A percentile compares a stretch with the other conserved stretches of the same genome.
Conservation (phyloP, 1,284 basidiomycete species). For the Afroboletus lepidellus region DNA sequence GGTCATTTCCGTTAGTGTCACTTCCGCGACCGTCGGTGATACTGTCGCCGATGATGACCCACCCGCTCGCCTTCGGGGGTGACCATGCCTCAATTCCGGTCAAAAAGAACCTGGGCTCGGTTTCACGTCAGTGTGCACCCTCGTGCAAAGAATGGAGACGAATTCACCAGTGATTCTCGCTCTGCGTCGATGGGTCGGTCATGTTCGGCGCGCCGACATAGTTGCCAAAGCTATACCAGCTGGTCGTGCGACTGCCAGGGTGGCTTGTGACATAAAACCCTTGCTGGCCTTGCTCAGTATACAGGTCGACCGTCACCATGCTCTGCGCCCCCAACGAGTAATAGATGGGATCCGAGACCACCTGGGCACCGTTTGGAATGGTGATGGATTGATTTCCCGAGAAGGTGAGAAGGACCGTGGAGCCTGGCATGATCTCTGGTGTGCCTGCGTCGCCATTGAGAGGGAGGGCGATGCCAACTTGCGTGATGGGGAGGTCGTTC, state of each 20-base stretch:
- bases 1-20: conserved; percentile 1
- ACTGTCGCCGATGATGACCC: conserved; percentile 6
- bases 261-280: conserved; percentile 6
- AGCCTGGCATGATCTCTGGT: not conserved
- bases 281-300: conserved; percentile 7
- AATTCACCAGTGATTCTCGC: not conserved
- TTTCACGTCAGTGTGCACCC: not conserved
- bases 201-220: conserved; percentile 7
- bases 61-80: conserved; percentile 1
- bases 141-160: not conserved
- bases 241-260: conserved; percentile 5
- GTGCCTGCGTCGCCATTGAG: not conserved
- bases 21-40: conserved; percentile 5
- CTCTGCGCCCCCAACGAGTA: not conserved
- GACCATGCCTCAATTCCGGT: conserved; percentile 4
- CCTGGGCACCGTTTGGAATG: conserved; percentile 2
- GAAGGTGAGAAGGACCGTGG: not conserved
- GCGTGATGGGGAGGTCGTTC: conserved; percentile 1
- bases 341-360: conserved; percentile 2
- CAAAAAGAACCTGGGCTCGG: conserved; percentile 1
- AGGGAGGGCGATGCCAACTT: not conserved
- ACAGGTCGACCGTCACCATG: conserved; percentile 1
- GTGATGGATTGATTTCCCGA: conserved; percentile 2
- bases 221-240: conserved; percentile 5
- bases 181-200: conserved; percentile 1